Conservation (phyloP, 2,329 filamentous ascomycete species). For the Alternaria postmessia region DNA sequence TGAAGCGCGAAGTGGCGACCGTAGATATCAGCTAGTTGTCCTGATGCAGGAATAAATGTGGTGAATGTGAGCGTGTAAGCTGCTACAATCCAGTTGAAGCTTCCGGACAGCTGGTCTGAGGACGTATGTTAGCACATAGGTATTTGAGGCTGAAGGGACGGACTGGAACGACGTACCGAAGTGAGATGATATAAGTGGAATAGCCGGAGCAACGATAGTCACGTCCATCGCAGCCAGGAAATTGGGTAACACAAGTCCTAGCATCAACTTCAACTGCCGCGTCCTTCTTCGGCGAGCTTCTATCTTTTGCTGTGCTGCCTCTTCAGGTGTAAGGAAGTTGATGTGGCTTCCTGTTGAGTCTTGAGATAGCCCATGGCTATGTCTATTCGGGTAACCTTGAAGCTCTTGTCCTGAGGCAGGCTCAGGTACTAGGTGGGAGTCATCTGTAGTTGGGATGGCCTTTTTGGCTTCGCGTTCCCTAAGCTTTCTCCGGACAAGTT, state of each 20-base stretch:
- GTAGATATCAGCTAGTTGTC: slow-evolving; percentile 70
- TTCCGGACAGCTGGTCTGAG: slow-evolving; percentile 63
- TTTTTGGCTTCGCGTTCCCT: slow-evolving; percentile 33
- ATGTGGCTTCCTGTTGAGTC: slow-evolving; percentile 11
- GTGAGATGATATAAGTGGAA: slow-evolving; percentile 70
- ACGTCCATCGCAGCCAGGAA: slow-evolving; percentile 69
- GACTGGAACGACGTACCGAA: slow-evolving; percentile 59
- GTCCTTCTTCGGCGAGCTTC: slow-evolving; percentile 34
- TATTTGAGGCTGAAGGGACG: neutral
- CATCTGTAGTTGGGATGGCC: slow-evolving; percentile 30
- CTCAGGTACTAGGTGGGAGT: slow-evolving; percentile 36
- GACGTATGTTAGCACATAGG: slow-evolving; percentile 4
- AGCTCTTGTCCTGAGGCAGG: neutral
- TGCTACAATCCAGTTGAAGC: slow-evolving; percentile 69
- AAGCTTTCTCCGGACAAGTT: slow-evolving; percentile 34
- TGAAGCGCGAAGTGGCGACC: slow-evolving; percentile 69
- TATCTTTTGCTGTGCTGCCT: slow-evolving; percentile 21
- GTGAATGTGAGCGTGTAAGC: slow-evolving; percentile 73
- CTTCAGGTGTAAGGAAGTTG: slow-evolving; percentile 21
- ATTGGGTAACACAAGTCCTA: slow-evolving; percentile 67
- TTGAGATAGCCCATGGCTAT: neutral
- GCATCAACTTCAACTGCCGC: slow-evolving; percentile 67
- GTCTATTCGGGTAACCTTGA: neutral
- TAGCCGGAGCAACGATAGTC: slow-evolving; percentile 69
- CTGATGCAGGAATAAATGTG: slow-evolving; percentile 72